Base-by-base conservation (phyloP, 192 early-diverging fungal genomes). In the Pilaira anomala region DNA sequence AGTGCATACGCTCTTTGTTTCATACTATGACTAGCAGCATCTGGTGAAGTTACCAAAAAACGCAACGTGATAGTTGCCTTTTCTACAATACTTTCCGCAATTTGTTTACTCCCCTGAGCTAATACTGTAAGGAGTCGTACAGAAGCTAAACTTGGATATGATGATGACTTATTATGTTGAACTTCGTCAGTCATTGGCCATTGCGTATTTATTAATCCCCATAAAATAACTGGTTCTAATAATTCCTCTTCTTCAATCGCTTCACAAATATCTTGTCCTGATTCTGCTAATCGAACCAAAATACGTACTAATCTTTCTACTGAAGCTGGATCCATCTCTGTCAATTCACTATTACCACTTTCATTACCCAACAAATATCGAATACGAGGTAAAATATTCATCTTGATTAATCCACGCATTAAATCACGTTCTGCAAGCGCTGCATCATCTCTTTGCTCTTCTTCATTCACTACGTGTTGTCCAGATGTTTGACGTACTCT, bases 311-410 rank as follows among this genome's bases (percentile, higher is more conserved):
- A 60, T 49, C 76, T 79, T 7, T 68, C 55, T 7, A 76, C 73
- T 1, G 78, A 66, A 26, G 45, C 48, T 0, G 60, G 22, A 41
- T 70, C 63, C 4, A 50, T 46, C 6, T 28, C 45, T 13, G 16
- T 3, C 26, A 55, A 33, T 19, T 45, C 42, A 40, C 79, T 65
- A n/a, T n/a, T n/a, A 5, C 75, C 71, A 24, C 72, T 71, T 6
- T 66, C 56, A 7, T 67, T 65, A 1, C 73, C 73, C 14, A 90
- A 48, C 4, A 90, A 63, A 62, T 85, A 90, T 3, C 74, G 66
- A 16, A 88, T 46, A 24, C 87, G 77, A 21, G 75, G 68, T 14
- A 86, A 54, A 26, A 90, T 69, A 58, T 85, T 75, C 75, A 86
- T 88, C n/a, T 67, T 57, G 8, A 90, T 49, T n/a, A 90, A 56